Evolutionary conservation across 352 stramenopile genomes (phyloP).

Genomic region (Pseudoperonospora humuli): DNA sequence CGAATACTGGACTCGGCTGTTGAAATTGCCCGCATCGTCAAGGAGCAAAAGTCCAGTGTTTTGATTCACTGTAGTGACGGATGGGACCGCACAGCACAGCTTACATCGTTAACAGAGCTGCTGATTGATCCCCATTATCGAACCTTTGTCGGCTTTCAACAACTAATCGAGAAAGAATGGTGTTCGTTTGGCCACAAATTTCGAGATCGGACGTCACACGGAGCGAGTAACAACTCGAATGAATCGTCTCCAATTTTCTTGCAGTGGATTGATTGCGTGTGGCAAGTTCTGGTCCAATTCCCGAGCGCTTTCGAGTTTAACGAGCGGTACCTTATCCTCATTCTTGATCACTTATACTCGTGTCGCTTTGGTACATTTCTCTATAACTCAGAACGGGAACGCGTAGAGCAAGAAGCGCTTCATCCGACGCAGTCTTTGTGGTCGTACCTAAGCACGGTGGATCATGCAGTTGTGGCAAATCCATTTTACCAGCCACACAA

Average conservation of each 20-base stretch:
- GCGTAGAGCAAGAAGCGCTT: conserved; percentile 39
- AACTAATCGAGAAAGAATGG: conserved; percentile 88
- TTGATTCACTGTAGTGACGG: conserved; percentile 98
- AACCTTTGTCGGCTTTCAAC: conserved; percentile 76
- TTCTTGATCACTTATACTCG: conserved; percentile 77
- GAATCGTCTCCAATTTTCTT: conserved; percentile 96
- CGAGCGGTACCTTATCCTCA: conserved; percentile 69
- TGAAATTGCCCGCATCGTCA: conserved; percentile 78
- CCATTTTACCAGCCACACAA: conserved; percentile 60
- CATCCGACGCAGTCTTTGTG: conserved; percentile 65
- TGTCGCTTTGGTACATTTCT: conserved; percentile 91
- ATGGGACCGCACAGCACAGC: conserved; percentile 93
- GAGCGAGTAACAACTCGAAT: conserved; percentile 36
- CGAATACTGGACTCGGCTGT: conserved; percentile 72
- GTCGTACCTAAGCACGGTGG: conserved; percentile 63
- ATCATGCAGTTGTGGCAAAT: conserved; percentile 54
- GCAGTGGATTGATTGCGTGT: conserved; percentile 87
- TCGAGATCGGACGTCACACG: conserved; percentile 60
- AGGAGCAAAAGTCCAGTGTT: conserved; percentile 85
- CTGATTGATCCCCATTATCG: conserved; percentile 89
- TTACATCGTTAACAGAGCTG: conserved; percentile 74
- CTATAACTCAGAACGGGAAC: conserved; percentile 89
- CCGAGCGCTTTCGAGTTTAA: conserved; percentile 84
- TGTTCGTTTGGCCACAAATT: conserved; percentile 88
- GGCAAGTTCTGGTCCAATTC: conserved; percentile 69